phyloP scores from a whole-genome alignment of 768 basidiomycete genomes.

The Rossbeevera mucosa region DNA sequence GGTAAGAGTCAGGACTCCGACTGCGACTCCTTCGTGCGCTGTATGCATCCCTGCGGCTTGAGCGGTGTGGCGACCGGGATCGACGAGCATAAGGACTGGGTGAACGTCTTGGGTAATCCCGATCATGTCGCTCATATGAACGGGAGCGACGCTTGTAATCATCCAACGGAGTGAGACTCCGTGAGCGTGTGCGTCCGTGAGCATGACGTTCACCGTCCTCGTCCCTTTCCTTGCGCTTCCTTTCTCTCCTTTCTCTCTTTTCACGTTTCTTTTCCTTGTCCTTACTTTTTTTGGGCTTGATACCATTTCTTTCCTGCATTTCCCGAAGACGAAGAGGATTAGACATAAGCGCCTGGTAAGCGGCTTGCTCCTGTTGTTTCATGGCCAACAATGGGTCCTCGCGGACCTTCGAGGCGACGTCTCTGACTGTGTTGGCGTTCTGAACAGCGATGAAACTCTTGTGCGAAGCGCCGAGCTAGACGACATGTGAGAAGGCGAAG shows the following conservation, averaged over 20 bases:
- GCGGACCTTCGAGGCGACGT: conserved; percentile 88
- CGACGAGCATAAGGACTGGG: conserved; percentile 43
- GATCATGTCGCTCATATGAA: conserved; percentile 27
- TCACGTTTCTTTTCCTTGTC: conserved; percentile 51
- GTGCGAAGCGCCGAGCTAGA: conserved; percentile 76
- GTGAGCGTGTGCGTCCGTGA: conserved; percentile 30
- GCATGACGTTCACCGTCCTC: conserved; percentile 28
- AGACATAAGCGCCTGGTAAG: conserved; percentile 78
- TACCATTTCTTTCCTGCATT: conserved; percentile 76
- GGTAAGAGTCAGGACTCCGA: conserved; percentile 27
- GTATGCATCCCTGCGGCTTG: conserved; percentile 20
- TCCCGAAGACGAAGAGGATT: conserved; percentile 83
- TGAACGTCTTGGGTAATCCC: conserved; percentile 34
- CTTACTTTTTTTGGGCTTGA: conserved; percentile 75
- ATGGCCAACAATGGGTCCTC: conserved; percentile 97
- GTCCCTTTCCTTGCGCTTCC: conserved; percentile 28
- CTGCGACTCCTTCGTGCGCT: conserved; percentile 26
- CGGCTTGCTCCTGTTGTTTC: conserved; percentile 95
- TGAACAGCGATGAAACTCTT: conserved; percentile 93
- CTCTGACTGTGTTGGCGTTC: conserved; percentile 86
- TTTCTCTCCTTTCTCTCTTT: conserved; percentile 50
- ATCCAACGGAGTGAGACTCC: conserved; percentile 29
- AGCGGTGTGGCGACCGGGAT: conserved; percentile 42
- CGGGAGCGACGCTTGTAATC: conserved; percentile 28
- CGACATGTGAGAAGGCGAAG: conserved; percentile 6